A percentile compares a stretch with the other conserved stretches of the same genome.
phyloP scores from a whole-genome alignment of 2,329 filamentous ascomycete genomes.

The Coniochaeta sp. region DNA sequence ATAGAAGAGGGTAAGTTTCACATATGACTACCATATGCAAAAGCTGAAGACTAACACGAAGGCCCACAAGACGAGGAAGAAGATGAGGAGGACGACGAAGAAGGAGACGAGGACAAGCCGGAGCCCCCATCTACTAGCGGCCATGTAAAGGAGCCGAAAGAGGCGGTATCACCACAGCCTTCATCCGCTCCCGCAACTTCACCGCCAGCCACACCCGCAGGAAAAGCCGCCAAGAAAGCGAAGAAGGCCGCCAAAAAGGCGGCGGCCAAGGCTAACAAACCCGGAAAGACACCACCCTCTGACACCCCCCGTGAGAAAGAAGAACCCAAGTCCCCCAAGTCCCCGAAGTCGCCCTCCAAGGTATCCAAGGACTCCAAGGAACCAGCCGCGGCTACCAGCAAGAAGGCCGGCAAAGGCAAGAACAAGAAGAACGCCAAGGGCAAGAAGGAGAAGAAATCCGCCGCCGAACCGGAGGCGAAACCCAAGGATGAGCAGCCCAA shows the following conservation, averaged over 20 bases:
- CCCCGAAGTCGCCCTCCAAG: too few species aligned
- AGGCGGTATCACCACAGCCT: background rate
- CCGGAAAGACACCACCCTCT: too few species aligned
- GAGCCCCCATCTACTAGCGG: too few species aligned
- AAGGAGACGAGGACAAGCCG: background rate
- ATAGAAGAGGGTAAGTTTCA: constrained; percentile 9
- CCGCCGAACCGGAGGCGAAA: background rate
- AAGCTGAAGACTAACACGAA: background rate
- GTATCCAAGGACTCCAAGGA: too few species aligned
- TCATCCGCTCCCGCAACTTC: background rate
- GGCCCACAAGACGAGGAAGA: constrained; percentile 2
- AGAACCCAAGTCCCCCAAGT: constrained; percentile 3
- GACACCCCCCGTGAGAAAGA: background rate
- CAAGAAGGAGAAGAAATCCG: constrained; percentile 10
- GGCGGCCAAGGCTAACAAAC: too few species aligned
- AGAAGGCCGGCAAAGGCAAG: constrained; percentile 3
- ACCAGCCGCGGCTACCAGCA: constrained; percentile 2
- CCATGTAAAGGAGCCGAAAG: background rate
- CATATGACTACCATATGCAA: background rate
- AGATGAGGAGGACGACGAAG: constrained; percentile 3
- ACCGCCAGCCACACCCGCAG: background rate
- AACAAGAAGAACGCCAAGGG: constrained; percentile 13
- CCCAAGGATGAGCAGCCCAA: constrained; percentile 3
- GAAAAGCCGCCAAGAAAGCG: constrained; percentile 7
- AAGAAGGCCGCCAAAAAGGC: constrained; percentile 9